Conservation (phyloP, 176 grass and related monocot species). For the Aegilops speltoides region DNA sequence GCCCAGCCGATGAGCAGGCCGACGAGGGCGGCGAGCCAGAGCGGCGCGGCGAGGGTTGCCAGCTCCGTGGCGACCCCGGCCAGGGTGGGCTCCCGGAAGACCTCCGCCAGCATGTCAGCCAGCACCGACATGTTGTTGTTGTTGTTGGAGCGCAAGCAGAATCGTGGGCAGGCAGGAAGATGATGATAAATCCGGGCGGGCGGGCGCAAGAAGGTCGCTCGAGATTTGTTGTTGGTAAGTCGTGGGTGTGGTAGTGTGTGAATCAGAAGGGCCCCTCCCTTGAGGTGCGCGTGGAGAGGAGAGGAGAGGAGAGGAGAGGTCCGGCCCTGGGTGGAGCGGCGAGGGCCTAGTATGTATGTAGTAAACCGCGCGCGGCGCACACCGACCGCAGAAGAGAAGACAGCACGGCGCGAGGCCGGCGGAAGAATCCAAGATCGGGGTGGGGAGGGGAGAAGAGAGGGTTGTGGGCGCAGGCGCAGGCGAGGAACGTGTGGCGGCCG, state of each 20-base stretch:
- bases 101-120: constrained; percentile 42
- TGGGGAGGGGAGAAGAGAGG: background rate
- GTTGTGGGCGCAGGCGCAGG: background rate
- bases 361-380: background rate
- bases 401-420: background rate
- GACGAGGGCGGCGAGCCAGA: constrained; percentile 65
- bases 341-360: too few species aligned
- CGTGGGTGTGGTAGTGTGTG: accelerated
- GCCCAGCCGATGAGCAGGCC: constrained; percentile 84
- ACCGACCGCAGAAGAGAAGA: background rate
- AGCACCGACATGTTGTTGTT: constrained; percentile 45
- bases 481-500: background rate
- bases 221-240: too few species aligned
- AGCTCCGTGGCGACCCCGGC: constrained; percentile 56
- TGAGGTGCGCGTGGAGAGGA: too few species aligned
- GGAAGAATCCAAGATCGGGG: background rate
- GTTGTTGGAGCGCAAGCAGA: background rate
- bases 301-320: too few species aligned
- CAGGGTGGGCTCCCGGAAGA: constrained; percentile 53
- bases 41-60: constrained; percentile 47
- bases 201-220: too few species aligned
- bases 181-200: too few species aligned
- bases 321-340: too few species aligned
- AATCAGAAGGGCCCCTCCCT: too few species aligned
- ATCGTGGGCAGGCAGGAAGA: too few species aligned